Conservation (phyloP, 495 filamentous ascomycete genomes). For the Aspergillus coremiiformis region DNA sequence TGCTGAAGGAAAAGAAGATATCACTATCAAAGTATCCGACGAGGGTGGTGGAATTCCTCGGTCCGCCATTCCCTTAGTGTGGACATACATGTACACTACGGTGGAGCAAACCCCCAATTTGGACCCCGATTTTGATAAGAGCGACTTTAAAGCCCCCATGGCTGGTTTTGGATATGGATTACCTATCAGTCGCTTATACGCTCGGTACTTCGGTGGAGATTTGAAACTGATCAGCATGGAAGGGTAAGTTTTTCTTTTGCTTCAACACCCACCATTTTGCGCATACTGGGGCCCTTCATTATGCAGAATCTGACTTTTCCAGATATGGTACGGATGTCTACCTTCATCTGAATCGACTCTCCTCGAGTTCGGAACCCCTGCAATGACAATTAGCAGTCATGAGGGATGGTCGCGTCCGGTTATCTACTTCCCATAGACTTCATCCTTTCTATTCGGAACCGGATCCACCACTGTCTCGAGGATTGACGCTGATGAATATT, state of each 20-base stretch:
- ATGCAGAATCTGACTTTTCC: not conserved
- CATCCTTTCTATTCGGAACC: conserved; percentile 36
- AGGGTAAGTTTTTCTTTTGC: conserved; percentile 57
- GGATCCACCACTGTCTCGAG: conserved; percentile 52
- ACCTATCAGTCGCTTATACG: conserved; percentile 88
- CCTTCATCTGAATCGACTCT: conserved; percentile 91
- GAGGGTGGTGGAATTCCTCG: conserved; percentile 94
- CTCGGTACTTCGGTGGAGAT: conserved; percentile 94
- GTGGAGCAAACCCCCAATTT: conserved; percentile 91
- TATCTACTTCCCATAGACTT: conserved; percentile 40
- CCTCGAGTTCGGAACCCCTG: conserved; percentile 89
- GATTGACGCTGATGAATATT: conserved; percentile 73
- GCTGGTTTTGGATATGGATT: conserved; percentile 95
- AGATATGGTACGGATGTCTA: conserved; percentile 99
- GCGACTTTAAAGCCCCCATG: conserved; percentile 99
- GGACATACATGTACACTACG: conserved; percentile 99
- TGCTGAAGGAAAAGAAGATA: conserved; percentile 94
- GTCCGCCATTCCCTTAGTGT: conserved; percentile 86
- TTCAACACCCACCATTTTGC: not conserved
- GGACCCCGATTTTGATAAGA: conserved; percentile 97
- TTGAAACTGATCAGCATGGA: conserved; percentile 99
- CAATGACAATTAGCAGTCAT: conserved; percentile 98
- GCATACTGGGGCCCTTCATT: not conserved
- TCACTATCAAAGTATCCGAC: conserved; percentile 95
- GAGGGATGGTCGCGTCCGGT: conserved; percentile 60